Evolutionary conservation across 495 filamentous ascomycete genomes (phyloP), one percentile per base, ranked within the genome.

Genomic region (Xeromyces bisporus): DNA sequence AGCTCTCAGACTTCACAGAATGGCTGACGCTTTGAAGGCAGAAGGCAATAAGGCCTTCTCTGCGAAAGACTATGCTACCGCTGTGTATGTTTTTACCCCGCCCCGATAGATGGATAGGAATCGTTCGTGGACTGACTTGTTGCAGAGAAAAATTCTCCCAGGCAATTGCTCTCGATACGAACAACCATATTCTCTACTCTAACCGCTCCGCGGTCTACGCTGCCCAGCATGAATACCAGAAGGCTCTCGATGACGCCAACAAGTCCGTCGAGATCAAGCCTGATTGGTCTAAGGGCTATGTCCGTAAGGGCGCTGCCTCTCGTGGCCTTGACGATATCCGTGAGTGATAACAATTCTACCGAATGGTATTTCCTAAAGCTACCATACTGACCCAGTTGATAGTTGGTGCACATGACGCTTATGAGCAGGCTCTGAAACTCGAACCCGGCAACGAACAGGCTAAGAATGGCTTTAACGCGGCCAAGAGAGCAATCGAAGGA

Each of bases 31-130:
- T 48, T 70, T 96, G 42, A 97, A 97, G 67, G 82, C 86, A 40
- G 76, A 86, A 51, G 89, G 89, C 65, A 97, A 97, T 64, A 91
- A 93, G 59, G 85, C 89, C 58, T 96, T 97, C 51, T 73, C 82
- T 38, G 84, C 77, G 29, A 96, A 96, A 67, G 80, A 94, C 47
- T 97, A 93, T 47, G 67, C 86, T 43, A 85, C 86, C 53, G 87
- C 89, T 40, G 73, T 94, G 89, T 97, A 75, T 54, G 79, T 68
- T 39, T 35, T 38, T 51, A 48, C 42, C 46, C 55, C 53, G 45
- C 47, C 31, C 48, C 49, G 38, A 6, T 24, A 29, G 15, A 18
- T 25, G 21, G 1, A 28, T 15, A 16, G 23, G 10, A 17, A 20
- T 1, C 12, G 29, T 16, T 23, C 1, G 13, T 21, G 25, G 14